Evolutionary conservation across 2,329 filamentous ascomycete genomes (phyloP), one percentile per base, ranked within the genome.

Genomic region (Bipolaris zeicola): DNA sequence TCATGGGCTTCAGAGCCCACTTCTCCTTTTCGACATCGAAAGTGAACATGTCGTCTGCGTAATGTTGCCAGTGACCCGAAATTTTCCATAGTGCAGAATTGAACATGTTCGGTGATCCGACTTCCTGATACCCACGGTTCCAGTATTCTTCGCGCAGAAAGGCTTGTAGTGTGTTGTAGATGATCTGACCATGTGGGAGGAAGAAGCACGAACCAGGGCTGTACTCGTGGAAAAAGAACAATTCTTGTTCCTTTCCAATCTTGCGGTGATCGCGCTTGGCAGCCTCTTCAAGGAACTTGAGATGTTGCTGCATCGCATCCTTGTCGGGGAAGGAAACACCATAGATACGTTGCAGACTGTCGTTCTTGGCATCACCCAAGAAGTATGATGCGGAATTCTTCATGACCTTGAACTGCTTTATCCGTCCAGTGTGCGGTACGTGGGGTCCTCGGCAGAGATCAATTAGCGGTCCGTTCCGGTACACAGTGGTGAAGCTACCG

Each of bases 291-390:
- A 99, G 84, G 79, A 96, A 96, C 72, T 94, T 92, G 80, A 96
- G 88, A 81, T 98, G 92, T 71, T 96, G 92, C 44, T 90, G 87
- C 80, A 99, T 91, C 70, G 87, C 85, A 80, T 96, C 96, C 85
- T 99, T 98, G 78, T 96, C 92, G 3, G 94, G 94, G 87, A 92
- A 99, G 5, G 92, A 96, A 55, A 99, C 89, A 78, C 95, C 95
- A 70, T 97, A 96, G 69, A 99, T 96, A 72, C 95, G 89, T 79
- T 99, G 95, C 43, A 99, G 84, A 26, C 93, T 96, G 78, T 98
- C 94, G 76, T 98, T 97, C 73, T 89, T 87, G 72, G 92, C 89
- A 76, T 97, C 91, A 53, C 95, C 95, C 13, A 98, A 85, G 85
- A 96, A 99, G 79, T 98, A 98, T 26, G 91, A 92, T 2, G 87